Evolutionary conservation across 345 rosid genomes (phyloP).

Genomic region (Barbarea vulgaris): DNA sequence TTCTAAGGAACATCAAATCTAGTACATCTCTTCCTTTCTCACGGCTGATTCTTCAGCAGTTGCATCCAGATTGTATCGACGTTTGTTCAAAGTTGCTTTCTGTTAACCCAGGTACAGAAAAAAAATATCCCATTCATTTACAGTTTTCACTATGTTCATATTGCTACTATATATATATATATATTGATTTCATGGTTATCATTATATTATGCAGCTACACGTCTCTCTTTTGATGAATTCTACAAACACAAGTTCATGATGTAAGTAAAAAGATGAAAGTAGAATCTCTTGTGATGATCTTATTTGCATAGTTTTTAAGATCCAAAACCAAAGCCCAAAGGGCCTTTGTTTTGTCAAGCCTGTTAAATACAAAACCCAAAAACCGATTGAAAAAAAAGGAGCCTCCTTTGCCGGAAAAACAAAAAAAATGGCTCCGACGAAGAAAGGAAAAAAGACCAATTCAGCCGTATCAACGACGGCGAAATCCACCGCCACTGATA

Average conservation of each 20-base stretch:
- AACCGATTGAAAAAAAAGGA: constrained; percentile 1
- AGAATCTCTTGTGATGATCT: not conserved
- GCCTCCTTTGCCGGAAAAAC: constrained; percentile 5
- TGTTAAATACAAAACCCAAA: not conserved
- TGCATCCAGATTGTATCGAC: constrained; percentile 66
- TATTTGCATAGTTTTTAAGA: not conserved
- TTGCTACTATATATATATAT: not conserved
- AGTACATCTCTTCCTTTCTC: constrained; percentile 62
- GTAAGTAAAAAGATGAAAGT: not conserved
- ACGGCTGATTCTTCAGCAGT: constrained; percentile 42
- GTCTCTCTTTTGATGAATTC: constrained; percentile 56
- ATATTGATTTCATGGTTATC: constrained; percentile 11
- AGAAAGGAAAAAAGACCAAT: constrained; percentile 60
- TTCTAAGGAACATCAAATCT: constrained; percentile 54
- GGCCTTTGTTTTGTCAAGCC: not conserved
- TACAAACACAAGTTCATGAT: constrained; percentile 42
- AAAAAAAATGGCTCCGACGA: constrained; percentile 60
- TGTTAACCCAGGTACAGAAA: constrained; percentile 55
- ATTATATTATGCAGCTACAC: constrained; percentile 41
- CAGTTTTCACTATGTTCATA: not conserved
- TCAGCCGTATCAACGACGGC: constrained; percentile 47
- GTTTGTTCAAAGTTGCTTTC: constrained; percentile 65
- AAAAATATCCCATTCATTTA: not conserved
- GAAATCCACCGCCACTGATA: constrained; percentile 32
- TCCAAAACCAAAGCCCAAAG: not conserved